These are phyloP conservation scores for Penicillium sp. DNA, from an alignment of 2,329 filamentous ascomycete genomes.

Conservation along the genomic window DNA sequence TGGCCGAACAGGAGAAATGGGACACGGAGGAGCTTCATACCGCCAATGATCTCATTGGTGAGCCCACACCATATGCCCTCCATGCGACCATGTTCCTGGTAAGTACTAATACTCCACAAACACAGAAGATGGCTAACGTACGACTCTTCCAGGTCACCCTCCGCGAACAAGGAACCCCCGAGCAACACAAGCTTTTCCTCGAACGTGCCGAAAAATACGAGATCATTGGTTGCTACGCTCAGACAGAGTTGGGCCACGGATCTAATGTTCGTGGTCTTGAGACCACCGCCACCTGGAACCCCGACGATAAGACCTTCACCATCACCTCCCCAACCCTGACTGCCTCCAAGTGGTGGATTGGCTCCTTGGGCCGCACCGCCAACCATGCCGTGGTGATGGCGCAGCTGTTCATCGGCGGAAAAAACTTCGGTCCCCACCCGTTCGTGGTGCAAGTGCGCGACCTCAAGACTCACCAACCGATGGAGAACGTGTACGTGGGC, in stretches of 20 bases:
- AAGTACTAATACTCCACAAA: constrained; percentile 21
- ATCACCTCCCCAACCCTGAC: constrained; percentile 73
- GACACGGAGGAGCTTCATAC: constrained; percentile 60
- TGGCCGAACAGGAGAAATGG: constrained; percentile 69
- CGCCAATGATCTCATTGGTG: constrained; percentile 69
- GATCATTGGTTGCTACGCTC: constrained; percentile 75
- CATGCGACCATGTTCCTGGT: constrained; percentile 71
- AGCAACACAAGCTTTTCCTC: constrained; percentile 72
- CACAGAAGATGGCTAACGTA: not conserved
- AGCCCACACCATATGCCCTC: constrained; percentile 71
- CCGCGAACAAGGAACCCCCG: constrained; percentile 68
- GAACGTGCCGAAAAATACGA: constrained; percentile 68
- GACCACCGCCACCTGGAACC: constrained; percentile 72
- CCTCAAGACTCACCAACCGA: constrained; percentile 65
- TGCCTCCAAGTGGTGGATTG: constrained; percentile 83
- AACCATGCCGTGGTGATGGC: constrained; percentile 80
- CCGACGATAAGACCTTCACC: constrained; percentile 70
- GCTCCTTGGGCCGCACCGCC: constrained; percentile 71
- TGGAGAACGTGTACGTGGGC: constrained; percentile 70
- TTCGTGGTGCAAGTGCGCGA: constrained; percentile 76
- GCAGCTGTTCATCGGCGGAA: constrained; percentile 68
- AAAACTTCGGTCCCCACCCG: constrained; percentile 70
- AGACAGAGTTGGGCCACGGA: constrained; percentile 77
- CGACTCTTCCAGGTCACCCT: constrained; percentile 57
- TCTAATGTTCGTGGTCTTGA: constrained; percentile 73